Evolutionary conservation across 257 asterid genomes (phyloP), one percentile per base, ranked within the genome.

Genomic region (Leptodermis oblonga): DNA sequence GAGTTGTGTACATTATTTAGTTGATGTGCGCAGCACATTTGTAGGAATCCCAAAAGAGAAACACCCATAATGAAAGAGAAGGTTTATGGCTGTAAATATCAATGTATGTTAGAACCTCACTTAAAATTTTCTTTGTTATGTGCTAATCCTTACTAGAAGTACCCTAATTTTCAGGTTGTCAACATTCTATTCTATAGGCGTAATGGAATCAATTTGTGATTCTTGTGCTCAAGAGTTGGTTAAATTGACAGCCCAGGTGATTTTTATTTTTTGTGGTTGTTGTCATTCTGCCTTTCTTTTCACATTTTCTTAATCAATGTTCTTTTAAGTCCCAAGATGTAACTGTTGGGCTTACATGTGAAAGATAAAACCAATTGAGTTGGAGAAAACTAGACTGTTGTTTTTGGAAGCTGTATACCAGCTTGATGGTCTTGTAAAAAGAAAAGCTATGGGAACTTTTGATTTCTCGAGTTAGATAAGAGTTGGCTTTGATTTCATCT

Each of bases 161-260:
- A n/a, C n/a, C n/a, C 42, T 43, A 20, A 60, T 66, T 39, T 22
- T 73, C 70, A 73, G 58, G 23, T 17, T 15, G 48, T 71, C 71
- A 42, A 49, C 1, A 11, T 45, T 54, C 67, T 76, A 67, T 54
- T 67, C 68, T 43, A 56, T 78, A 94, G 99, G 95, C 97, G 43
- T 94, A 77, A 52, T 94, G 95, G 99, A 91, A 80, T 85, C 99
- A 67, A 88, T 94, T 68, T 98, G 99, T 11, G 94, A 94, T 84
- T 94, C 99, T 65, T 93, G 91, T 73, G 93, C 98, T 9, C 98
- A 94, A 88, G 99, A 94, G 86, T 82, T 94, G 76, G 99, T 94
- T 71, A 94, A 91, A 76, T 76, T 94, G 96, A 94, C 97, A 0
- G 98, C 93, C 65, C 87, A 89, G 87, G 99, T 91, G 71, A 79